Conservation (phyloP, 441 rosid genomes). For the Croton setiger region DNA sequence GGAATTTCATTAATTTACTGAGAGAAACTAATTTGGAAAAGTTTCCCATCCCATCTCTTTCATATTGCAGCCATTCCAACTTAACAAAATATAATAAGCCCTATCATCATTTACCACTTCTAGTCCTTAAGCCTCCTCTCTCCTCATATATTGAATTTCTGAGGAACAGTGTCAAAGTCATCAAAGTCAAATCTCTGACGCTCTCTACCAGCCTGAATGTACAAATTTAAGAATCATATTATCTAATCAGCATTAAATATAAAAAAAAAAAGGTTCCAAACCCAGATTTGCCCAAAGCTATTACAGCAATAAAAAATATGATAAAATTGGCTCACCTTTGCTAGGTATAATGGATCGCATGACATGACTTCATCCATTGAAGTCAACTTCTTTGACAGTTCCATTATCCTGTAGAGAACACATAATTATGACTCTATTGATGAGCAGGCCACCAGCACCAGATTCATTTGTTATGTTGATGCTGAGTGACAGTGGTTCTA, state of each 20-base stretch:
- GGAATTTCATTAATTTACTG: neutral
- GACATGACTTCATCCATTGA: conserved; percentile 75
- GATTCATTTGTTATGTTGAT: neutral
- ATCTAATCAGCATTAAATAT: conserved; percentile 16
- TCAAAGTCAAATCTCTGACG: conserved; percentile 88
- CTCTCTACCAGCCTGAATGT: conserved; percentile 72
- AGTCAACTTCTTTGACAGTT: conserved; percentile 77
- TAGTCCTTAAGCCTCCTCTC: conserved; percentile 5
- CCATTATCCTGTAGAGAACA: conserved; percentile 60
- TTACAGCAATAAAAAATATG: conserved; percentile 1
- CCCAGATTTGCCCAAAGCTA: neutral
- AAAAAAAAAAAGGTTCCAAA: conserved; percentile 1
- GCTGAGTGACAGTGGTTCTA: neutral
- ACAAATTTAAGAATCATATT: neutral
- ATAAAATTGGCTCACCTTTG: conserved; percentile 45
- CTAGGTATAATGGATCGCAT: conserved; percentile 73
- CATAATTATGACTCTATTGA: neutral
- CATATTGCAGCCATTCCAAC: neutral
- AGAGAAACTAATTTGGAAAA: neutral
- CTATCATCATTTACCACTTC: conserved; percentile 11
- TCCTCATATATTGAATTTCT: conserved; percentile 65
- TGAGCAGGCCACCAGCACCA: neutral
- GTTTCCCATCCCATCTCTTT: neutral
- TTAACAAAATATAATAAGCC: conserved; percentile 1
- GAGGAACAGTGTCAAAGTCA: conserved; percentile 89